Conservation (phyloP, 805 yeast genomes). For the Kluyveromyces nonfermentans region DNA sequence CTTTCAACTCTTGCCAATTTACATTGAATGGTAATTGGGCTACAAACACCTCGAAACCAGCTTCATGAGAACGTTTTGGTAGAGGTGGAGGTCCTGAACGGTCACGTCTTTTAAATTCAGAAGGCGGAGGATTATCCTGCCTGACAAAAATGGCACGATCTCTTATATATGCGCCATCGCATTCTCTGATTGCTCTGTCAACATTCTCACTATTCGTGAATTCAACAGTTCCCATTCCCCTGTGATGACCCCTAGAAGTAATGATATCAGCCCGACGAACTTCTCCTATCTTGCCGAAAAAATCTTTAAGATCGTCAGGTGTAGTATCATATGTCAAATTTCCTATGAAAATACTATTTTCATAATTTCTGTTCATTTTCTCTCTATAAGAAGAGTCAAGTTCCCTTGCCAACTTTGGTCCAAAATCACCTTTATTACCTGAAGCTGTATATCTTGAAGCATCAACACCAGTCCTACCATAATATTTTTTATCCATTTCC, state of each 20-base stretch:
- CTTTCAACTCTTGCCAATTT: constrained; percentile 80
- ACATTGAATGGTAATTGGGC: constrained; percentile 77
- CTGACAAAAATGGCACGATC: constrained; percentile 84
- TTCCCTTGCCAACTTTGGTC: constrained; percentile 15
- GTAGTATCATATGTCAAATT: constrained; percentile 60
- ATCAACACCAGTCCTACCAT: constrained; percentile 19
- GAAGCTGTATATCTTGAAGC: constrained; percentile 22
- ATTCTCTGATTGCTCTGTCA: constrained; percentile 56
- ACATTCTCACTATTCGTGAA: constrained; percentile 59
- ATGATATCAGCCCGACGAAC: constrained; percentile 79
- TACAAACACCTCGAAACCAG: constrained; percentile 50
- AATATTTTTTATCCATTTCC: constrained; percentile 4
- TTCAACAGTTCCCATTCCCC: constrained; percentile 91
- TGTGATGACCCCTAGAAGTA: constrained; percentile 64
- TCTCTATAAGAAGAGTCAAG: constrained; percentile 26
- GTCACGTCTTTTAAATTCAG: constrained; percentile 16
- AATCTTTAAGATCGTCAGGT: constrained; percentile 48
- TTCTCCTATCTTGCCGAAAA: constrained; percentile 51
- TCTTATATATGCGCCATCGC: constrained; percentile 51
- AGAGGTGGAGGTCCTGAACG: constrained; percentile 8
- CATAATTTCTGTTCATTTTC: constrained; percentile 48
- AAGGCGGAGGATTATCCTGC: constrained; percentile 82
- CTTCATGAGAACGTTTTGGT: constrained; percentile 4
- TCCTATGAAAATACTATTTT: constrained; percentile 63
- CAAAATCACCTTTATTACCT: constrained; percentile 10